These are phyloP conservation scores for Striga asiatica DNA, from an alignment of 257 asterid genomes.

Conservation along the genomic window DNA sequence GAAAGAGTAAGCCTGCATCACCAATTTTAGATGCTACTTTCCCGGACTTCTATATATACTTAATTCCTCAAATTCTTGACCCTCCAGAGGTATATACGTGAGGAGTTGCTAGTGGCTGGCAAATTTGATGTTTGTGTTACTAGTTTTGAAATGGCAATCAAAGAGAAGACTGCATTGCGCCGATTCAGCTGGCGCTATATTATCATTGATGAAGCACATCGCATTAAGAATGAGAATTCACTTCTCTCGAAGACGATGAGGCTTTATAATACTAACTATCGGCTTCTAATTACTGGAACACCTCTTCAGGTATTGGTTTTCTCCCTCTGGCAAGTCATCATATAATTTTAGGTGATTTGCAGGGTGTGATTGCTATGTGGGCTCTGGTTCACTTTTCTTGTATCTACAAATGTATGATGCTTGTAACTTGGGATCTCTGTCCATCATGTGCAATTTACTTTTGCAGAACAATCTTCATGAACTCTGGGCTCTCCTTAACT, in stretches of 20 bases:
- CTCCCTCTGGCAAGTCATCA: not conserved
- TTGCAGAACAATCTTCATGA: conserved; percentile 98
- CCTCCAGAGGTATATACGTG: conserved; percentile 71
- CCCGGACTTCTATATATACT: not conserved
- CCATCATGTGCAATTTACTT: conserved; percentile 4
- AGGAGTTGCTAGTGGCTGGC: conserved; percentile 92
- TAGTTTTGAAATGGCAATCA: conserved; percentile 98
- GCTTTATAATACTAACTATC: conserved; percentile 73
- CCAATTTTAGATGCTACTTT: conserved; percentile 6
- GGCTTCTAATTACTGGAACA: conserved; percentile 95
- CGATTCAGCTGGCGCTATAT: conserved; percentile 98
- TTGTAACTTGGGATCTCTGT: conserved; percentile 11
- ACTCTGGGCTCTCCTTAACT: conserved; percentile 96
- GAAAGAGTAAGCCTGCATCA: conserved; percentile 62
- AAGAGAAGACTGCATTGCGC: conserved; percentile 74
- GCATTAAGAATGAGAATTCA: conserved; percentile 96
- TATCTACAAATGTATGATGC: not conserved
- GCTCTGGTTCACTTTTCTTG: not conserved
- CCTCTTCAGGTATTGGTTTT: conserved; percentile 74
- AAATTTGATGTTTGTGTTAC: conserved; percentile 96
- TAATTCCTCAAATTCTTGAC: conserved; percentile 8
- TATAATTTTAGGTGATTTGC: not conserved
- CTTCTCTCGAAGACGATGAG: conserved; percentile 96
- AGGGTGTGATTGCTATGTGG: not conserved
- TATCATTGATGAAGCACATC: conserved; percentile 95